Conservation (phyloP, 257 asterid species). For the Solanum rostratum region DNA sequence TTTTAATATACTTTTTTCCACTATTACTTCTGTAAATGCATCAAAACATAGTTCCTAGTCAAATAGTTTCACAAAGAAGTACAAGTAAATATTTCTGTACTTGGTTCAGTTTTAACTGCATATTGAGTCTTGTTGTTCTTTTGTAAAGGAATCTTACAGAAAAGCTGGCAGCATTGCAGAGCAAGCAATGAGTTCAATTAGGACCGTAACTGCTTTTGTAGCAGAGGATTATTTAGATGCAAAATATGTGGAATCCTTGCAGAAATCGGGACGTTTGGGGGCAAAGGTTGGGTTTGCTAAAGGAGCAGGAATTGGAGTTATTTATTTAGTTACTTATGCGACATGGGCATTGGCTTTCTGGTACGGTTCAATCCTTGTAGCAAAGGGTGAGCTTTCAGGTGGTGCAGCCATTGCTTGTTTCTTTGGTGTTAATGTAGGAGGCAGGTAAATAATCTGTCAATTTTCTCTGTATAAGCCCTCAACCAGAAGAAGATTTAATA, state of each 20-base stretch:
- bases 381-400: slow-evolving; percentile 33
- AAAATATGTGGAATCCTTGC: slow-evolving; percentile 38
- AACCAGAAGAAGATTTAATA: not conserved
- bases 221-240: slow-evolving; percentile 66
- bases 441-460: slow-evolving; percentile 33
- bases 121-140: not conserved
- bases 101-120: not conserved
- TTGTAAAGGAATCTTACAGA: slow-evolving; percentile 54
- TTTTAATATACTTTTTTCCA: not conserved
- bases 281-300: slow-evolving; percentile 72
- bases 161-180: slow-evolving; percentile 74
- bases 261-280: slow-evolving; percentile 46
- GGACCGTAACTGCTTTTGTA: slow-evolving; percentile 73
- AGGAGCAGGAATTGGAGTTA: slow-evolving; percentile 75
- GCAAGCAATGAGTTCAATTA: slow-evolving; percentile 64
- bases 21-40: not conserved
- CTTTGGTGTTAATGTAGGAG: slow-evolving; percentile 79
- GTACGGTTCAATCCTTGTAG: slow-evolving; percentile 66
- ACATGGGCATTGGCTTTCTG: slow-evolving; percentile 97
- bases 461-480: not conserved
- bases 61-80: not conserved
- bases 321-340: slow-evolving; percentile 62
- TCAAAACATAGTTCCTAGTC: not conserved
- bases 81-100: not conserved
- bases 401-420: slow-evolving; percentile 84